Evolutionary conservation across 352 stramenopile genomes (phyloP), one percentile per base, ranked within the genome.

Genomic region (Phytophthora pistaciae): DNA sequence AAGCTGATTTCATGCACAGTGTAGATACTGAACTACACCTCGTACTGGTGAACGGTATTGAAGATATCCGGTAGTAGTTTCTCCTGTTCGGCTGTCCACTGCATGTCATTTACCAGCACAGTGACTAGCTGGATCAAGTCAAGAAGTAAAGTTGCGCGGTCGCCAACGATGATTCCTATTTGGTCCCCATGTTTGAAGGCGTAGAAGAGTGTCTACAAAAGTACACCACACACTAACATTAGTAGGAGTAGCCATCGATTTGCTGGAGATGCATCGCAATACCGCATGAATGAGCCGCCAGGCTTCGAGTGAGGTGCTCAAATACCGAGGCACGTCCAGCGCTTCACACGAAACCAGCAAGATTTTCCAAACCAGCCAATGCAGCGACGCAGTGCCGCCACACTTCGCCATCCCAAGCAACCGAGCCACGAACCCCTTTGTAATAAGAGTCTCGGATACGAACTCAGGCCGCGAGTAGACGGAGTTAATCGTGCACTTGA

Each of bases 401-500:
- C 55, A 61, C 20, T 66, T 77, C 5, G 79, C 70, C 14, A 90
- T 60, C 0, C 25, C 60, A 0, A 90, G 40, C 20, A 90, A 29
- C 1, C 78, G 77, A 40, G 46, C 56, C 9, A 61, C 21, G 36
- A 81, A 81, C 0, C 44, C 50, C 3, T 76, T 65, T 3, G 60
- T 10, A 10, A 87, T 29, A 25, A 82, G 63, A 38, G 63, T 57
- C 52, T 80, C 64, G 10, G 57, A 60, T 23, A 92, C 75, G 50
- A 93, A 93, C 6, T 88, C 79, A 6, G 80, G 82, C 7, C 85
- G 74, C 27, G 70, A 84, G 63, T 87, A 90, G 9, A 92, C 74
- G 23, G 77, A 89, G 55, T 93, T 93, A 58, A 93, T 84, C 49
- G 78, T 69, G 71, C 85, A 93, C 65, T 90, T 93, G 55, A 93